These are phyloP conservation scores for Boletus speciosus DNA, from an alignment of 768 basidiomycete species.

Conservation along the genomic window DNA sequence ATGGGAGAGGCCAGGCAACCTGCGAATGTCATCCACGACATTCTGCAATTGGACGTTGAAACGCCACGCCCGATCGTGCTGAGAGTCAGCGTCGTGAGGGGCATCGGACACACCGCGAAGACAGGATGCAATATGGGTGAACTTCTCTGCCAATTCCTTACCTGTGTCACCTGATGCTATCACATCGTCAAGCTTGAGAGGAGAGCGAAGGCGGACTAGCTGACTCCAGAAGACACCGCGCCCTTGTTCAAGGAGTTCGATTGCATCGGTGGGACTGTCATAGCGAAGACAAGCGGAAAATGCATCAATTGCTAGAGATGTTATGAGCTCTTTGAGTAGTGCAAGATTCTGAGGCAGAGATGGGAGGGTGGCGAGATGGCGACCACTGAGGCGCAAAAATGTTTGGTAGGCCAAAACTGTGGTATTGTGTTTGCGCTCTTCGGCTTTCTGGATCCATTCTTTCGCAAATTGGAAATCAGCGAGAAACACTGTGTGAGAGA, in stretches of 20 bases:
- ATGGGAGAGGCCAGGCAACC: constrained; percentile 18
- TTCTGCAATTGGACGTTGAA: constrained; percentile 1
- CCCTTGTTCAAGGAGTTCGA: constrained; percentile 33
- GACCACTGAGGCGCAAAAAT: neutral
- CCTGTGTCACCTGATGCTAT: neutral
- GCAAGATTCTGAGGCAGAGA: constrained; percentile 5
- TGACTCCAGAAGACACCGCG: constrained; percentile 21
- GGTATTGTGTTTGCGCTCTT: constrained; percentile 1
- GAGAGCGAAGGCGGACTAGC: constrained; percentile 16
- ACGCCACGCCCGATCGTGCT: neutral
- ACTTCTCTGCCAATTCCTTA: neutral
- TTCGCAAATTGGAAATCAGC: neutral
- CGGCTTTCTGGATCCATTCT: constrained; percentile 4
- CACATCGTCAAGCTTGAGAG: constrained; percentile 1
- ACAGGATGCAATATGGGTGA: neutral
- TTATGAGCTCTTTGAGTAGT: neutral
- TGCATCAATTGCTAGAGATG: constrained; percentile 6
- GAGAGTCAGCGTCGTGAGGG: neutral
- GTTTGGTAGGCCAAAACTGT: constrained; percentile 12
- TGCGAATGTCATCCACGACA: constrained; percentile 15
- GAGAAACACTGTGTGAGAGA: neutral
- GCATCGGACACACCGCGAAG: neutral
- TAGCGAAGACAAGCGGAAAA: constrained; percentile 14
- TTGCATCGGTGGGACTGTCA: constrained; percentile 8
- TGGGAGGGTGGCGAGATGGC: neutral